Evolutionary conservation across 129 eudicot genomes (phyloP).

Genomic region (Artemisia tridentata): DNA sequence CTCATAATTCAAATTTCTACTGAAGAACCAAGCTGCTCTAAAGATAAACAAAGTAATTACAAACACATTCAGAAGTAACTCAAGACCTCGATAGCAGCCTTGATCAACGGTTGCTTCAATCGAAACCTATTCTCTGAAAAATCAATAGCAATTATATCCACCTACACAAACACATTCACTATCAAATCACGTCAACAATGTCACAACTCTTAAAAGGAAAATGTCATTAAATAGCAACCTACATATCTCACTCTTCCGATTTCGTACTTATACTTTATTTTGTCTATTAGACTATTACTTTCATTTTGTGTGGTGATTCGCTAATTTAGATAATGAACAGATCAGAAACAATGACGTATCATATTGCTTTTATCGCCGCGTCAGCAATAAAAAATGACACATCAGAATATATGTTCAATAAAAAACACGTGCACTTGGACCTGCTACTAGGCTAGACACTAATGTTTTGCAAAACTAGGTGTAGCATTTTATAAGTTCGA

Average conservation of each 20-base stretch:
- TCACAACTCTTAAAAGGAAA: not conserved
- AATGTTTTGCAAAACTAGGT: no score
- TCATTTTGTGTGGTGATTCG: no score
- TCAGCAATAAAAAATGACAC: no score
- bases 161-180: constrained; percentile 47
- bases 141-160: constrained; percentile 85
- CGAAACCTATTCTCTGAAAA: constrained; percentile 72
- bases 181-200: not conserved
- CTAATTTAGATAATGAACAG: no score
- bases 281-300: no score
- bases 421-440: no score
- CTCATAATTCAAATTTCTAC: constrained; percentile 3
- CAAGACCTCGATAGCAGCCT: constrained; percentile 76
- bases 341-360: no score
- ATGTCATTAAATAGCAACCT: not conserved
- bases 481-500: no score
- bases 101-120: constrained; percentile 68
- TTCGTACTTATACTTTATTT: not conserved
- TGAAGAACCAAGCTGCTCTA: no score
- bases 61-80: not conserved
- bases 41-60: not conserved
- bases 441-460: no score
- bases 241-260: not conserved
- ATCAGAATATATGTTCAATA: no score
- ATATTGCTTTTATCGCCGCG: no score